Percentiles rank a stretch among this genome's conserved stretches.
Conservation (phyloP, 352 stramenopile species). For the Phytophthora sansomeana region DNA sequence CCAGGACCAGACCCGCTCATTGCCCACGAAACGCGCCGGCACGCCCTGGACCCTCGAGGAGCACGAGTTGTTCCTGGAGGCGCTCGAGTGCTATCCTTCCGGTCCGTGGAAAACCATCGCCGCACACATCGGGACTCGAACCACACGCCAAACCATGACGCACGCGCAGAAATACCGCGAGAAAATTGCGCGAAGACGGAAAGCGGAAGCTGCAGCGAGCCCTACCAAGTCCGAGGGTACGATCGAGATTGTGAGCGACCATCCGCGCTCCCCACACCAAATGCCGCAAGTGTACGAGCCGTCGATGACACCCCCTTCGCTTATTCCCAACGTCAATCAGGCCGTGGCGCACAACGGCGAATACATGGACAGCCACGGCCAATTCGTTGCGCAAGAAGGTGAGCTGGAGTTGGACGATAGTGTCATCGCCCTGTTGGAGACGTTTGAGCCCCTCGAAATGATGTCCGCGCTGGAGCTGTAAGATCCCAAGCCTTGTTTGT, state of each 20-base stretch:
- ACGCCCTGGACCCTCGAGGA: conserved; percentile 46
- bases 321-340: conserved; percentile 16
- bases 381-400: conserved; percentile 35
- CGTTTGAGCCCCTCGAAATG: conserved; percentile 51
- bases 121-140: conserved; percentile 63
- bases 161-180: conserved; percentile 61
- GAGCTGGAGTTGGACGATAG: conserved; percentile 44
- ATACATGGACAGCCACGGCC: conserved; percentile 37
- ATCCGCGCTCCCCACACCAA: conserved; percentile 20
- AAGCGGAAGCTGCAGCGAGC: conserved; percentile 33
- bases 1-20: conserved; percentile 40
- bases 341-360: conserved; percentile 21
- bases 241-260: conserved; percentile 21
- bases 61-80: conserved; percentile 48
- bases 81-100: conserved; percentile 45
- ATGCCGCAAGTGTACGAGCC: conserved; percentile 8
- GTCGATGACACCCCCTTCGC: conserved; percentile 1
- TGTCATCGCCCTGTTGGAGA: conserved; percentile 45
- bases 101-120: conserved; percentile 52
- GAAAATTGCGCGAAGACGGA: conserved; percentile 55
- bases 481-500: conserved; percentile 23
- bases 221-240: conserved; percentile 27
- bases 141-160: conserved; percentile 62
- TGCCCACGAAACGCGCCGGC: conserved; percentile 39
- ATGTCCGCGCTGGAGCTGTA: conserved; percentile 35